Percentiles rank a stretch among this genome's conserved stretches.
phyloP scores from a whole-genome alignment of 345 rosid genomes.

The Nephelium lappaceum region DNA sequence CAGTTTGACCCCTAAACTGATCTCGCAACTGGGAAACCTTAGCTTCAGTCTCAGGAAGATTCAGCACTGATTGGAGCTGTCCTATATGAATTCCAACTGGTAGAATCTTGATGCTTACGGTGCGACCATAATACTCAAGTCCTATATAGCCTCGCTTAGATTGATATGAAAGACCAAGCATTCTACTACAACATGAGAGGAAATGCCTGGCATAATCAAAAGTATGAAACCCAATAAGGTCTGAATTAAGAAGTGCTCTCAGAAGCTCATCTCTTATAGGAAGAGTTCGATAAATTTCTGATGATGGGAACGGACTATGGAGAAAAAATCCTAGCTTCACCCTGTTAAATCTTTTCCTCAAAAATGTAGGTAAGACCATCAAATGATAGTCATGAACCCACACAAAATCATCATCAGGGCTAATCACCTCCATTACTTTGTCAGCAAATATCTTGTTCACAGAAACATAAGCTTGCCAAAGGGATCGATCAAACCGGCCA shows the following conservation, averaged over 20 bases:
- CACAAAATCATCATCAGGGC: slow-evolving; percentile 88
- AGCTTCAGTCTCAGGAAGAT: slow-evolving; percentile 72
- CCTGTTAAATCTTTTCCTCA: slow-evolving; percentile 86
- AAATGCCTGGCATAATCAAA: slow-evolving; percentile 97
- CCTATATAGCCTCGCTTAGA: slow-evolving; percentile 94
- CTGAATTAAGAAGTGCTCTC: slow-evolving; percentile 81
- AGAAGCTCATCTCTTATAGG: slow-evolving; percentile 85
- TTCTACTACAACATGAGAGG: slow-evolving; percentile 90
- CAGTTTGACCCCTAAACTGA: slow-evolving; percentile 61
- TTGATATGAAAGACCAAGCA: slow-evolving; percentile 90
- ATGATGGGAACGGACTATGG: slow-evolving; percentile 93
- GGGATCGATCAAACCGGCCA: slow-evolving; percentile 81
- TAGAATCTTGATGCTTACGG: slow-evolving; percentile 85
- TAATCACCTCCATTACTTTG: slow-evolving; percentile 92
- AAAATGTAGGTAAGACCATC: slow-evolving; percentile 91
- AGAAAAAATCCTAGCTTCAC: slow-evolving; percentile 94
- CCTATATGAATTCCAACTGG: slow-evolving; percentile 92
- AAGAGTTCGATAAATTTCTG: slow-evolving; percentile 89
- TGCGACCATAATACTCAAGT: slow-evolving; percentile 86
- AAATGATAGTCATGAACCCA: slow-evolving; percentile 98
- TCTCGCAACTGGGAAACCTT: slow-evolving; percentile 67
- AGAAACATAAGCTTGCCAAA: slow-evolving; percentile 93
- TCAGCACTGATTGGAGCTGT: slow-evolving; percentile 76
- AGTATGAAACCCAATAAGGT: slow-evolving; percentile 88
- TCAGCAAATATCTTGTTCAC: slow-evolving; percentile 96